A percentile compares a stretch with the other conserved stretches of the same genome.
These are phyloP conservation scores for Pichia insulana DNA, from an alignment of 805 yeast species.

Conservation along the genomic window DNA sequence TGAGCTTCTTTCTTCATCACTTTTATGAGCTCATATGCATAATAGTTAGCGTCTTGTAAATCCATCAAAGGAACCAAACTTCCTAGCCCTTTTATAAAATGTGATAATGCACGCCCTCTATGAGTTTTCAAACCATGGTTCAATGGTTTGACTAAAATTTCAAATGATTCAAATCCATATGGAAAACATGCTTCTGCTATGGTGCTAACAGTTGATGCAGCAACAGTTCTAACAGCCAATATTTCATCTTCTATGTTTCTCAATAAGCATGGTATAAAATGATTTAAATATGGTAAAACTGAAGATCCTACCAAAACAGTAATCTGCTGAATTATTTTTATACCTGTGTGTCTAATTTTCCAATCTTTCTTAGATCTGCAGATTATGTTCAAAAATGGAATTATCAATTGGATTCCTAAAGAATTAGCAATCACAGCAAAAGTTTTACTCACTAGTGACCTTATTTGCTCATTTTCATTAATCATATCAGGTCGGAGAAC, in stretches of 20 bases:
- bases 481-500: slow-evolving; percentile 76
- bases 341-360: slow-evolving; percentile 81
- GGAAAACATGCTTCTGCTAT: slow-evolving; percentile 80
- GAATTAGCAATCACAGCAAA: slow-evolving; percentile 80
- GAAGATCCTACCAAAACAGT: slow-evolving; percentile 63
- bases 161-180: slow-evolving; percentile 85
- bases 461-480: slow-evolving; percentile 68
- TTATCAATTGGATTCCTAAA: slow-evolving; percentile 56
- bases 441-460: slow-evolving; percentile 68
- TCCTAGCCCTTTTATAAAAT: slow-evolving; percentile 71
- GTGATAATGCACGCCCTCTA: slow-evolving; percentile 69
- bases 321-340: slow-evolving; percentile 66
- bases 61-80: slow-evolving; percentile 80
- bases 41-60: slow-evolving; percentile 69
- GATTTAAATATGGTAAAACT: slow-evolving; percentile 63
- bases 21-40: slow-evolving; percentile 63
- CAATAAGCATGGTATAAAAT: slow-evolving; percentile 51
- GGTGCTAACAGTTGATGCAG: slow-evolving; percentile 65
- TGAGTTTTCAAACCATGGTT: slow-evolving; percentile 75
- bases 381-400: slow-evolving; percentile 80
- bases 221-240: slow-evolving; percentile 51
- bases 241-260: slow-evolving; percentile 61
- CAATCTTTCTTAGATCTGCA: slow-evolving; percentile 68
- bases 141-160: slow-evolving; percentile 58
- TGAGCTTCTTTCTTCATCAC: slow-evolving; percentile 63